phyloP scores from a whole-genome alignment of 371 early-diverging fungal species.

The Actinomucor elegans region DNA sequence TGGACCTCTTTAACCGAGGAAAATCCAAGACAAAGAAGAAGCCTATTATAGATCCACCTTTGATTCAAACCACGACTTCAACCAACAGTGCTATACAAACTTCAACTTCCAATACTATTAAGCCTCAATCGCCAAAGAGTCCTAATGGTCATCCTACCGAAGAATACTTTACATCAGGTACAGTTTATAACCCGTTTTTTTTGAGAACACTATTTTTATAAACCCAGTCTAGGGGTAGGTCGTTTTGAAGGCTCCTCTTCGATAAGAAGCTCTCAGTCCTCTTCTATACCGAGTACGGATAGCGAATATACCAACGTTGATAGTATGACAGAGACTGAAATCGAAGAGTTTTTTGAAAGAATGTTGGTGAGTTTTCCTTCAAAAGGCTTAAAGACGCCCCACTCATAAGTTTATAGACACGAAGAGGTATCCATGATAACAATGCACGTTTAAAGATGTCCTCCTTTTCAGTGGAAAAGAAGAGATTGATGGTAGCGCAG shows the following conservation, averaged over 20 bases:
- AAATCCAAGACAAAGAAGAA: constrained; percentile 28
- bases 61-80: constrained; percentile 11
- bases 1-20: constrained; percentile 35
- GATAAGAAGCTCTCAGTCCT: constrained; percentile 30
- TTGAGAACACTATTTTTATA: constrained; percentile 6
- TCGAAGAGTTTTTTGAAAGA: constrained; percentile 46
- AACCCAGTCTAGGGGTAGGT: constrained; percentile 17
- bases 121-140: constrained; percentile 22
- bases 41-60: constrained; percentile 5
- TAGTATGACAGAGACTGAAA: constrained; percentile 26
- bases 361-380: constrained; percentile 38
- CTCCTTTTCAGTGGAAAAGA: constrained; percentile 48
- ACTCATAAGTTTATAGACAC: constrained; percentile 20
- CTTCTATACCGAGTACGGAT: constrained; percentile 31
- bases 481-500: constrained; percentile 51
- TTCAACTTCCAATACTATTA: neutral
- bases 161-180: constrained; percentile 21
- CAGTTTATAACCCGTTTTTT: neutral
- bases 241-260: constrained; percentile 21
- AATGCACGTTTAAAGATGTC: constrained; percentile 37
- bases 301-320: constrained; percentile 21
- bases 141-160: constrained; percentile 15
- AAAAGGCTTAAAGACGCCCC: neutral
- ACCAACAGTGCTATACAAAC: constrained; percentile 2
- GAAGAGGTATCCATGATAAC: constrained; percentile 48